A percentile compares a stretch with the other conserved stretches of the same genome.
phyloP scores from a whole-genome alignment of 2,329 filamentous ascomycete genomes.

The Fusarium neocosmosporiellum region DNA sequence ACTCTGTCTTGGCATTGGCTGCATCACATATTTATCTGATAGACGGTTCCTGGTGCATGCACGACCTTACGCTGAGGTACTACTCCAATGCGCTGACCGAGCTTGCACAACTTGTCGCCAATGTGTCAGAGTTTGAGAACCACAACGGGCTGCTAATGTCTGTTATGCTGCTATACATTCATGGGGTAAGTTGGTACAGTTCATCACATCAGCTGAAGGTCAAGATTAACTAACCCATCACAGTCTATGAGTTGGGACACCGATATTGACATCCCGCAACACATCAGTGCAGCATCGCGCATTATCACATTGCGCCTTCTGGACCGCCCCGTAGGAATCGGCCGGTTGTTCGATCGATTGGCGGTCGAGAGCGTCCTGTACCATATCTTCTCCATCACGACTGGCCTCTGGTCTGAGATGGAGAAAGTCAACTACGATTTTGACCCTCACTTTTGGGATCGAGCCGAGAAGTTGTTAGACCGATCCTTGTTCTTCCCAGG shows the following conservation, averaged over 20 bases:
- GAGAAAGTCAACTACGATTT: conserved; percentile 8
- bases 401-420: conserved; percentile 38
- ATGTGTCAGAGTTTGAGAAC: conserved; percentile 19
- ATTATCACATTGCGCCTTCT: conserved; percentile 32
- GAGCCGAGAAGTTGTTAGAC: conserved; percentile 28
- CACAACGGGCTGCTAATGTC: conserved; percentile 41
- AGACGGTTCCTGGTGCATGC: conserved; percentile 26
- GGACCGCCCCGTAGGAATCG: conserved; percentile 5
- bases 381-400: conserved; percentile 34
- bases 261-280: conserved; percentile 30
- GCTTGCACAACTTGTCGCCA: conserved; percentile 28
- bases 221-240: neutral
- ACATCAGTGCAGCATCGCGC: conserved; percentile 34
- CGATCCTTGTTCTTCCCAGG: conserved; percentile 19
- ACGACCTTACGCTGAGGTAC: conserved; percentile 37
- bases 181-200: conserved; percentile 31
- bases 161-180: conserved; percentile 40
- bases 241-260: conserved; percentile 37
- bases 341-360: conserved; percentile 33
- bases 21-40: conserved; percentile 40
- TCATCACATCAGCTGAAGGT: neutral
- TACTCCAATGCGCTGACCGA: conserved; percentile 36
- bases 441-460: conserved; percentile 29
- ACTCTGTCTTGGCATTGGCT: conserved; percentile 44
- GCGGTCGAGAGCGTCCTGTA: conserved; percentile 41